Evolutionary conservation across 202 grass and related monocot species (phyloP).

Genomic region (Zoysia matrella): DNA sequence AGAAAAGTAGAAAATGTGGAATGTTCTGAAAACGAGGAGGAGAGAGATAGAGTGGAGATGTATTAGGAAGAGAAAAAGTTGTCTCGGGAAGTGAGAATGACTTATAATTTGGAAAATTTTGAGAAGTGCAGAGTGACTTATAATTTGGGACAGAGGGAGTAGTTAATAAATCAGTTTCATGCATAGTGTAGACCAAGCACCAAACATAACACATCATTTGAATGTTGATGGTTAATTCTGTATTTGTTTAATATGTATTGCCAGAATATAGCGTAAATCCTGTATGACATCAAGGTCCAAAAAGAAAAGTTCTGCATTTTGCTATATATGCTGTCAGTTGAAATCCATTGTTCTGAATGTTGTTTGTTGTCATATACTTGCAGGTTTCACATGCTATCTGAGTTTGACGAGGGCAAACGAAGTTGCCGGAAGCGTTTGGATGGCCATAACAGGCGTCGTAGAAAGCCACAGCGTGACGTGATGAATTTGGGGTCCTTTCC

Average conservation of each 20-base stretch:
- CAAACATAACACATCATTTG: background rate
- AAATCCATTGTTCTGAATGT: background rate
- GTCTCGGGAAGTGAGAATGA: no score
- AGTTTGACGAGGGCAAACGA: constrained; percentile 78
- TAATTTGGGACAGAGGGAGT: no score
- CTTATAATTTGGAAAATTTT: no score
- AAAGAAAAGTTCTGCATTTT: background rate
- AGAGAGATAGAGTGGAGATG: no score
- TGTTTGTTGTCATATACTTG: background rate
- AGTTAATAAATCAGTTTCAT: background rate
- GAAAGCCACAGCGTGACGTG: constrained; percentile 65
- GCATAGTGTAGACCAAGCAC: background rate
- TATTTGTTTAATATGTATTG: background rate
- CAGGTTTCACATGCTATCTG: constrained; percentile 74
- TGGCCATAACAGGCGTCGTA: constrained; percentile 78
- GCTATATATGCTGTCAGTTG: background rate
- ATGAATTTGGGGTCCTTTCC: constrained; percentile 50
- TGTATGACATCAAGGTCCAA: background rate
- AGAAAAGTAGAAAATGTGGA: no score
- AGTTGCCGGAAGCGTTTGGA: constrained; percentile 78
- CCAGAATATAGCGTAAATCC: background rate
- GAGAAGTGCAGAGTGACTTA: no score
- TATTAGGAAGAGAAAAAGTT: no score
- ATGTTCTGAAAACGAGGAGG: no score
- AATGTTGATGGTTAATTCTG: background rate